Base-by-base conservation (phyloP, 225 moss, liverwort and hornwort genomes). In the Climacium dendroides region DNA sequence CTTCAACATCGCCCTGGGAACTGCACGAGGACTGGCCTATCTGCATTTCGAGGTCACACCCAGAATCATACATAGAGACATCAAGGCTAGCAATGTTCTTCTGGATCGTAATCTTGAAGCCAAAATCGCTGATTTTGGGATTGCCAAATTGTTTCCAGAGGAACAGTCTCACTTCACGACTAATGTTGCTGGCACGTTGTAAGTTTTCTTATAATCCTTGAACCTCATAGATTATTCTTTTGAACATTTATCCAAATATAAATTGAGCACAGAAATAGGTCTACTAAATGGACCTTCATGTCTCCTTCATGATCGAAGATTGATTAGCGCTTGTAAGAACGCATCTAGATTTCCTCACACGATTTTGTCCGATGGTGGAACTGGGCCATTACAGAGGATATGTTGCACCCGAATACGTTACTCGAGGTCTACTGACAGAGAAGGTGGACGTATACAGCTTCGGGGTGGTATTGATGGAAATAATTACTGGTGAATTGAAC, bases 71-170 rank as follows among this genome's bases (percentile, higher is more conserved):
- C 98, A 98, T 84, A 89, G 98, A 87, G 98, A 98, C 89, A 96
- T 97, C 84, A 98, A 98, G 89, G 98, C 97, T 55, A 95, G 95
- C 41, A 98, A 98, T 77, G 97, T 98, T 60, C 89, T 98, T 53
- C 90, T 97, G 29, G 95, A 98, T 85, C 72, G 93, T 65, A 97
- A 96, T 80, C 95, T 97, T 80, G 96, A 95, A 74, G 95, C 98
- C 52, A 98, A 98, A 90, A 96, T 98, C 76, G 96, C 97, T 53
- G 98, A 98, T 88, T 98, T 98, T 89, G 98, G 98, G 16, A 92
- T 98, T 74, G 98, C 98, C 37, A 97, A 90, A 91, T 91, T 96
- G 75, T 93, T 93, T 86, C 93, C 93, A 29, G 93, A 91, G 65
- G 90, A 91, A 67, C 82, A 93, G 43, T 89, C 93, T 45, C 93